A percentile compares a stretch with the other conserved stretches of the same genome.
phyloP scores from a whole-genome alignment of 805 yeast species.

The Lipomyces chichibuensis region DNA sequence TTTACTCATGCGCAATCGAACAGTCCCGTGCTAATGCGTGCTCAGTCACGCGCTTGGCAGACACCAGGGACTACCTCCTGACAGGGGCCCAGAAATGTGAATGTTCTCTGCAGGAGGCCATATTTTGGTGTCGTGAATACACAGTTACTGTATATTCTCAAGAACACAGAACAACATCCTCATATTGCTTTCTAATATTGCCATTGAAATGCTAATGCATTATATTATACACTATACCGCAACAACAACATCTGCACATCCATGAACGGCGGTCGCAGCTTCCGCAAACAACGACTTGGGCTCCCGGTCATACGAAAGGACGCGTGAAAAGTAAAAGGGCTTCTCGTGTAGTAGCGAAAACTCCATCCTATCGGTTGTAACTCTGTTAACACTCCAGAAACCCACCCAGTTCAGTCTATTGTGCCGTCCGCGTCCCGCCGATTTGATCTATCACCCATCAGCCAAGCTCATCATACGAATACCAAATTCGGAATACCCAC shows the following conservation, averaged over 20 bases:
- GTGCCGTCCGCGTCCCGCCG: conserved; percentile 64
- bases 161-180: background rate
- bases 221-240: background rate
- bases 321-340: conserved; percentile 68
- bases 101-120: background rate
- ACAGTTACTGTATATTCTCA: background rate
- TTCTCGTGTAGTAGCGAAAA: conserved; percentile 72
- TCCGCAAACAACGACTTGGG: conserved; percentile 18
- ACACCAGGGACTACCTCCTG: background rate
- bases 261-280: background rate
- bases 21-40: background rate
- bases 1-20: background rate
- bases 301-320: conserved; percentile 30
- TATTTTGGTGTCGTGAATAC: background rate
- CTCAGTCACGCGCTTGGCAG: background rate
- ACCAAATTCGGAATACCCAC: conserved; percentile 40
- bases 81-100: background rate
- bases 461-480: background rate
- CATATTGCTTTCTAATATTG: background rate
- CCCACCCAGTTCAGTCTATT: conserved; percentile 73
- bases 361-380: conserved; percentile 55
- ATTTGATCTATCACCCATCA: conserved; percentile 54
- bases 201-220: background rate
- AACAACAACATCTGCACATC: background rate
- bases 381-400: conserved; percentile 61